Percentiles rank a stretch among this genome's conserved stretches.
These are phyloP conservation scores for Nicotiana obtusifolia DNA, from an alignment of 257 asterid genomes.

Conservation along the genomic window DNA sequence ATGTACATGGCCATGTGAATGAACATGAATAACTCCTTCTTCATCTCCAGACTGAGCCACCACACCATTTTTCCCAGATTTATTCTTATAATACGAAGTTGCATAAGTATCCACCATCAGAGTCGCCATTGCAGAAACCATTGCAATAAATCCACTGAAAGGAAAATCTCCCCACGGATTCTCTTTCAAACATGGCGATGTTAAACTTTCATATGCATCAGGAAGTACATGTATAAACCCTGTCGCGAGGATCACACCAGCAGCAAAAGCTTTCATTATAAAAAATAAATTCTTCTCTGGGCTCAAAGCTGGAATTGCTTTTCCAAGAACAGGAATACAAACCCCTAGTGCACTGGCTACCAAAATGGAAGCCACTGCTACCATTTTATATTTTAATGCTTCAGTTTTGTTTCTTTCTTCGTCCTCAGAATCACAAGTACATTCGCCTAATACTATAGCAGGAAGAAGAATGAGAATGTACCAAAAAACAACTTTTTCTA, in stretches of 20 bases:
- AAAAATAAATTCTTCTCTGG: slow-evolving; percentile 18
- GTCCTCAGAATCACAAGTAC: slow-evolving; percentile 10
- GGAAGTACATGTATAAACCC: slow-evolving; percentile 25
- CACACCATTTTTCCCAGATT: not conserved
- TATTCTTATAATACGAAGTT: not conserved
- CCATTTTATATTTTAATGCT: slow-evolving; percentile 20
- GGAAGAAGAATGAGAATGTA: slow-evolving; percentile 12
- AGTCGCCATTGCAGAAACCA: slow-evolving; percentile 21
- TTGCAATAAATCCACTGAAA: slow-evolving; percentile 20
- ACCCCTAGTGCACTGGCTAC: slow-evolving; percentile 22
- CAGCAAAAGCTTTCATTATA: slow-evolving; percentile 20
- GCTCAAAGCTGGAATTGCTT: not conserved
- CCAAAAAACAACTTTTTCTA: not conserved
- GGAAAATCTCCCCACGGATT: slow-evolving; percentile 22
- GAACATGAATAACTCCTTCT: slow-evolving; percentile 3
- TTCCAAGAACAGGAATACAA: slow-evolving; percentile 14
- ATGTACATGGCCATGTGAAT: slow-evolving; percentile 25
- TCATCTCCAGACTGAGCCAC: not conserved
- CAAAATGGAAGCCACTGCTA: slow-evolving; percentile 16
- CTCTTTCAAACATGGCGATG: slow-evolving; percentile 12
- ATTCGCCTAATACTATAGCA: not conserved
- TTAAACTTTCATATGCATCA: slow-evolving; percentile 15
- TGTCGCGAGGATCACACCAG: slow-evolving; percentile 16
- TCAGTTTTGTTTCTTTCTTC: not conserved
- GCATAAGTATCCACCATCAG: slow-evolving; percentile 23